Conservation (phyloP, 129 eudicot species). For the Smallanthus sonchifolius region DNA sequence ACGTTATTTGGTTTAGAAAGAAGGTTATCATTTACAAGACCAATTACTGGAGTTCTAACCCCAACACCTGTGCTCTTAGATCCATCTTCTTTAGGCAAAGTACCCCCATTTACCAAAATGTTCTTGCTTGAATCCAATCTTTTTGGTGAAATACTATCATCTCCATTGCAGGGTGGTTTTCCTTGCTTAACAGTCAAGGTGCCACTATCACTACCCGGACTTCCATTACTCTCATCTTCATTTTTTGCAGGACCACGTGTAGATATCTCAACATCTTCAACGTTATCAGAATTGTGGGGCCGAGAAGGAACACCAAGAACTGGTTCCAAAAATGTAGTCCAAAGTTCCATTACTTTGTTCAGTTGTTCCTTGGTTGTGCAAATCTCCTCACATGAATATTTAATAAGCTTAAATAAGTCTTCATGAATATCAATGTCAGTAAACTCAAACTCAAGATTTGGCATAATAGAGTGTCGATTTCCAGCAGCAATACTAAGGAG, state of each 20-base stretch:
- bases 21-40: slow-evolving; percentile 38
- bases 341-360: slow-evolving; percentile 67
- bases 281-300: slow-evolving; percentile 31
- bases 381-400: slow-evolving; percentile 84
- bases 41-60: slow-evolving; percentile 25
- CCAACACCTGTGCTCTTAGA: slow-evolving; percentile 27
- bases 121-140: slow-evolving; percentile 35
- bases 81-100: slow-evolving; percentile 46
- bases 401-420: slow-evolving; percentile 65
- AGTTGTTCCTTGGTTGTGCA: slow-evolving; percentile 79
- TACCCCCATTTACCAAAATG: slow-evolving; percentile 42
- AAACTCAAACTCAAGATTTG: slow-evolving; percentile 64
- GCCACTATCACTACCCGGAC: slow-evolving; percentile 47
- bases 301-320: slow-evolving; percentile 64
- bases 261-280: slow-evolving; percentile 44
- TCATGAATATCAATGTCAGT: slow-evolving; percentile 73
- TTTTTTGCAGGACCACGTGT: slow-evolving; percentile 36
- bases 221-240: slow-evolving; percentile 48
- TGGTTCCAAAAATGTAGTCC: slow-evolving; percentile 91
- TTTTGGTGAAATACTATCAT: slow-evolving; percentile 37
- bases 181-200: slow-evolving; percentile 38
- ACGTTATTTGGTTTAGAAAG: slow-evolving; percentile 35
- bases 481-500: slow-evolving; percentile 85
- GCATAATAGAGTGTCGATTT: slow-evolving; percentile 52
- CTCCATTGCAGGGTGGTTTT: slow-evolving; percentile 57